Base-by-base conservation (phyloP, 179 eudicot genomes). In the Camellia oleifera region DNA sequence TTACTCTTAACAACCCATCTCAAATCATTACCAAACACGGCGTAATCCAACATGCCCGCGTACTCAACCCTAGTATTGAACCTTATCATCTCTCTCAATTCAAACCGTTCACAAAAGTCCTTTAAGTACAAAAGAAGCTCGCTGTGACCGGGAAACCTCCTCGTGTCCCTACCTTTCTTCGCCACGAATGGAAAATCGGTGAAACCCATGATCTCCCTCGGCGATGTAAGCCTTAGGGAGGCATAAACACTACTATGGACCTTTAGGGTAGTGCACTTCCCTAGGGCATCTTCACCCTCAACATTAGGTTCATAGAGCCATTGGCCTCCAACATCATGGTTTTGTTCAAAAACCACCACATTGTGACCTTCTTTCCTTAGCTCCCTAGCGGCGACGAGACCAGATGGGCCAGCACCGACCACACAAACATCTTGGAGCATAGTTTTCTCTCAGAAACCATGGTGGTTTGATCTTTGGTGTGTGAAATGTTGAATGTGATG, bases 241-340 rank as follows among this genome's bases (percentile, higher is more conserved):
- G 85, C 88, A 77, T 93, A 92, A 11, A 92, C 75, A 65, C 97
- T 93, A 52, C 97, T 92, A 78, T 92, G 96, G 12, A 92, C 96
- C 64, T 88, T 83, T 23, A 77, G 82, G 74, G 73, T n/a, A 26
- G 58, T 73, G 53, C 54, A 77, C 72, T 69, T 89, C 23, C 97
- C 95, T 73, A 93, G 81, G 20, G 92, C 90, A 80, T 90, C 89
- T 48, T 93, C 92, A 62, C 77, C 85, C 66, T 89, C 88, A 52
- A 85, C 82, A 48, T 86, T 84, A 18, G 93, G 87, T 23, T 91
- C 85, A 78, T 92, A 93, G 0, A 93, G 87, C 97, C 97, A 92
- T 82, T 92, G 96, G 50, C 97, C 96, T 78, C 97, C 97, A 60
- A 92, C 87, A 46, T 92, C 97, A 82, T 89, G 90, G 81, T 84